Evolutionary conservation across 2,329 filamentous ascomycete genomes (phyloP), one percentile per base, ranked within the genome.

Genomic region (Colletotrichum spaethianum): DNA sequence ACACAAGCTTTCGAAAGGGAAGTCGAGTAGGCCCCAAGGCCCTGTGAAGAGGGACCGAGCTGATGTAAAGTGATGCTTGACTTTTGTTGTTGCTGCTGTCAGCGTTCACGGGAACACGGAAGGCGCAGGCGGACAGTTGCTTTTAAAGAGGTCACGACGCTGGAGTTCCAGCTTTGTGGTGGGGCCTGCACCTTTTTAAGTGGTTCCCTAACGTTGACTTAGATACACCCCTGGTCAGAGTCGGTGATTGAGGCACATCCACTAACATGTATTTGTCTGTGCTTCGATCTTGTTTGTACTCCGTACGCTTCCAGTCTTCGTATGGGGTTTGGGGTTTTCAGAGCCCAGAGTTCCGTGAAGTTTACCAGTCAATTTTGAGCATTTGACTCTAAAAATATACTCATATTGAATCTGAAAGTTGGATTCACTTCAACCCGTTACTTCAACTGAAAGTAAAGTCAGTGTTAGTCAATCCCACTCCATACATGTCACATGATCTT

Each of bases 401-500:
- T 16, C 3, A 14, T 14, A 16, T 6, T n/a, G 9, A 38, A 36
- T 36, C 20, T 36, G 20, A 16, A 23, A 38, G 11, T 20, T 4
- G 12, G 11, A 38, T 5, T 38, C 4, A 16, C 20, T 20, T 38
- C 31, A 23, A 23, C 20, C 16, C 2, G 14, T 38, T 40, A 40
- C 33, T 40, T 40, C 4, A 9, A 18, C n/a, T 33, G 1, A 12
- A 16, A n/a, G 23, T 18, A 6, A 60, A 26, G 23, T 23, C 16
- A 40, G n/a, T n/a, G n/a, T n/a, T n/a, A 12, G 26, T 26, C 23
- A 36, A 5, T 36, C 14, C 26, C 23, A 26, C 14, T 53, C 20
- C 16, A 33, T 50, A 8, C 36, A 23, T 28, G 67, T 70, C 62
- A 70, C 67, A 70, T 70, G 67, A 70, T 59, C 14, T 26, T 1